Evolutionary conservation across 352 stramenopile genomes (phyloP), one percentile per base, ranked within the genome.

Genomic region (Blastocystis sp.): DNA sequence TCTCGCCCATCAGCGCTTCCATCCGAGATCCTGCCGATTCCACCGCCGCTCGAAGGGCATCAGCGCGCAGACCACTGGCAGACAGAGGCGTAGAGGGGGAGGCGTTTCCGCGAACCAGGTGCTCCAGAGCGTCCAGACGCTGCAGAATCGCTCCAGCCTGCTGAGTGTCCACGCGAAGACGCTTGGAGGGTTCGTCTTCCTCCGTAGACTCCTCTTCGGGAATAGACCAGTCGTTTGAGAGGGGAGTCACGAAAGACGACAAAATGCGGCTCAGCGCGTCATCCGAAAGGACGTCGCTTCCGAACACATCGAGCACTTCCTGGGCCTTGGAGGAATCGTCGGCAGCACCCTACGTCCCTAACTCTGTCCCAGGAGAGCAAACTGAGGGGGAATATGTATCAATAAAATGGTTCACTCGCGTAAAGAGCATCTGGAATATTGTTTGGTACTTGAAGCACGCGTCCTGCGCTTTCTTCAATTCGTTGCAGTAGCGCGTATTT

Each of bases 361-460:
- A 17, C 41, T 41, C 28, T 3, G 7, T 17, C 3, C 19, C 1
- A 28, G 23, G 17, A n/a, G 0, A 17, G 14, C 67, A 52, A 43
- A 56, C 21, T 14, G 53, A 53, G 1, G 19, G 7, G 14, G 53
- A 56, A 56, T 52, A 84, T 4, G 19, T 11, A 38, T 21, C 19
- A n/a, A 84, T 14, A 48, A 84, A n/a, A 1, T 61, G 23, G 10
- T 84, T 84, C 17, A 84, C 53, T 21, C 74, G 59, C 2, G 74
- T 60, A n/a, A 69, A 84, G 53, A 84, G 28, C 74, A 84, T 84
- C n/a, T 84, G 74, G 34, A 84, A 38, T 2, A 84, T 38, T 19
- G 34, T 67, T 41, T 84, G 74, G 48, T 84, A 84, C 14, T 53
- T 48, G 10, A 70, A 38, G n/a, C 74, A 84, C 40, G 67, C 56